Base-by-base conservation (phyloP, 2,329 filamentous ascomycete species). In the Stylonectria norvegica region DNA sequence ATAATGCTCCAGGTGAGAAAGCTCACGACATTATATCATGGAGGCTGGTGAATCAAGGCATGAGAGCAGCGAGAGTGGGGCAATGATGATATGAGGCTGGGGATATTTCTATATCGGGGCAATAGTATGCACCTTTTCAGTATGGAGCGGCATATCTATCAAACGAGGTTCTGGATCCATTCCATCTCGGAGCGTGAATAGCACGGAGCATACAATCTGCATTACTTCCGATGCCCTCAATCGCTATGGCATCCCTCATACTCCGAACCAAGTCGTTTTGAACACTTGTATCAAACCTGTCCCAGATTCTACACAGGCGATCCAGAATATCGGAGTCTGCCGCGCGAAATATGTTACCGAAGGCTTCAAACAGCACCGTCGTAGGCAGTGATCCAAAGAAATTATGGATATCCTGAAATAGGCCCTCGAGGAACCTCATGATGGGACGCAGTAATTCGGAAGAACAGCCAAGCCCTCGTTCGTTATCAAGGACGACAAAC, bases 401-500 rank as follows among this genome's bases (percentile, higher is more conserved):
- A 29, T 42, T 36, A 3, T 52, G 42, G n/a, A 59, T 38, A 17
- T 52, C 34, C 3, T 34, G 47, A 16, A 57, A 50, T 10, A 61
- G 38, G 17, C 31, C 33, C 30, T 54, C 35, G 14, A 61, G 43
- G 20, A 61, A 59, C 20, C 42, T 36, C 7, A 56, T 46, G 15
- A 63, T 40, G 12, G 44, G 42, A 6, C 38, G 28, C 3, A 59
- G 50, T 15, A 64, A 44, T 18, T 20, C 34, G 3, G 50, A 42
- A 12, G 58, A 58, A 32, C 58, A 63, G 5, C 58, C 59, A 2
- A 63, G 38, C 4, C 52, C 54, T 11, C 35, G 37, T 20, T 52
- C 48, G 18, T 57, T 50, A 22, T 58, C 53, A 7, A 63, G 49
- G 6, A 61, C 43, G 12, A 59, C 44, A 38, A 55, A 61, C 12